These are phyloP conservation scores for Eimeria falciformis DNA, from an alignment of 169 alveolate species.

Conservation along the genomic window DNA sequence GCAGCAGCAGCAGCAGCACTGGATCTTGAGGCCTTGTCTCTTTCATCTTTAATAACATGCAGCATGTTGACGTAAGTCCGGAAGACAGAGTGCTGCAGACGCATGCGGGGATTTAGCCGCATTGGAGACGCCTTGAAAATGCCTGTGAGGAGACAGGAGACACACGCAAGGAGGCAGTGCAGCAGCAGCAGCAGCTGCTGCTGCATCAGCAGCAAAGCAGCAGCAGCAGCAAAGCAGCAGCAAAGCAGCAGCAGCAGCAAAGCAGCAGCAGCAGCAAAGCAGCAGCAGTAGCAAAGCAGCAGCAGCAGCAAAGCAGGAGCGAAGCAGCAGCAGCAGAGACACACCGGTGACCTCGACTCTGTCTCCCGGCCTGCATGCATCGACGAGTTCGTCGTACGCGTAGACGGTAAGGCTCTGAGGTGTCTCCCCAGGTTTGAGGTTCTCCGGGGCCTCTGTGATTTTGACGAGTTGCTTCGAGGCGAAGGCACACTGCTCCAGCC, in stretches of 20 bases:
- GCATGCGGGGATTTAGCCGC: conserved; percentile 72
- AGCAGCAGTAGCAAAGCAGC: conserved; percentile 33
- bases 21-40: background rate
- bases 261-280: conserved; percentile 57
- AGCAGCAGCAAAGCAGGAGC: background rate
- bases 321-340: conserved; percentile 6
- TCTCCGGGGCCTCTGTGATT: conserved; percentile 95
- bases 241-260: conserved; percentile 20
- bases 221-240: background rate
- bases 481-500: conserved; percentile 95
- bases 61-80: conserved; percentile 50
- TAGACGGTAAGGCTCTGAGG: conserved; percentile 90
- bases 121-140: conserved; percentile 63
- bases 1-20: background rate
- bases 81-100: conserved; percentile 74
- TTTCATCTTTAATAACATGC: conserved; percentile 10
- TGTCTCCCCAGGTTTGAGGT: conserved; percentile 95
- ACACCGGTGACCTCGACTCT: conserved; percentile 97
- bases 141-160: conserved; percentile 50
- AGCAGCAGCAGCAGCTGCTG: background rate
- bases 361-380: conserved; percentile 97
- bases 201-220: background rate
- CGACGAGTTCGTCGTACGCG: conserved; percentile 96
- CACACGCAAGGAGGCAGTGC: background rate
- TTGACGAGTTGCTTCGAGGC: conserved; percentile 96